A percentile compares a stretch with the other conserved stretches of the same genome.
phyloP scores from a whole-genome alignment of 768 basidiomycete species.

The Piloderma croceum region DNA sequence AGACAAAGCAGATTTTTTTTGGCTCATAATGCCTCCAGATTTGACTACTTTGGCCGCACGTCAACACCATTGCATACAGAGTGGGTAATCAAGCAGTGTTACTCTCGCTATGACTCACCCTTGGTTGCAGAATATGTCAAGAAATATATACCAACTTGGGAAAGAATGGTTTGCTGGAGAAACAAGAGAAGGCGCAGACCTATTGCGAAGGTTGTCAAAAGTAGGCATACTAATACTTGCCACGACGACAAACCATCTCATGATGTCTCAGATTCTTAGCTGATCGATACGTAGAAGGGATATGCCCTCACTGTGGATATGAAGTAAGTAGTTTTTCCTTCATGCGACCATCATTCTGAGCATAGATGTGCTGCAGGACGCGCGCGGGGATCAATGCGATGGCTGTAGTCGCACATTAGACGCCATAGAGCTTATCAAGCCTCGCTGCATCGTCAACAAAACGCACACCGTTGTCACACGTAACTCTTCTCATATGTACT shows the following conservation, averaged over 20 bases:
- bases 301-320: constrained; percentile 87
- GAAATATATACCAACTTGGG: constrained; percentile 82
- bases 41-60: constrained; percentile 95
- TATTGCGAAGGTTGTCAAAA: constrained; percentile 91
- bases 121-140: constrained; percentile 69
- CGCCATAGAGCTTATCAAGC: constrained; percentile 88
- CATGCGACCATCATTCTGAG: not conserved
- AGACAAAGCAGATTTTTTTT: constrained; percentile 1
- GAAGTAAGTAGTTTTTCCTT: constrained; percentile 44
- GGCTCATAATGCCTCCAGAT: constrained; percentile 40
- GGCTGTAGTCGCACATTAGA: constrained; percentile 88
- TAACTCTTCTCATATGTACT: constrained; percentile 86
- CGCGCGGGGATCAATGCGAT: constrained; percentile 98
- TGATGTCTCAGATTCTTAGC: constrained; percentile 70
- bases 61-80: constrained; percentile 86
- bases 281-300: constrained; percentile 97
- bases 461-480: constrained; percentile 71
- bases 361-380: constrained; percentile 53
- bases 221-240: constrained; percentile 31
- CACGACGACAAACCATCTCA: constrained; percentile 5
- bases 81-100: constrained; percentile 36
- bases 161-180: constrained; percentile 69
- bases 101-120: not conserved
- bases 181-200: constrained; percentile 86
- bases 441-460: constrained; percentile 87